Percentiles rank a stretch among this genome's conserved stretches.
These are phyloP conservation scores for Fusarium phyllophilum DNA, from an alignment of 2,329 filamentous ascomycete genomes.

Conservation along the genomic window DNA sequence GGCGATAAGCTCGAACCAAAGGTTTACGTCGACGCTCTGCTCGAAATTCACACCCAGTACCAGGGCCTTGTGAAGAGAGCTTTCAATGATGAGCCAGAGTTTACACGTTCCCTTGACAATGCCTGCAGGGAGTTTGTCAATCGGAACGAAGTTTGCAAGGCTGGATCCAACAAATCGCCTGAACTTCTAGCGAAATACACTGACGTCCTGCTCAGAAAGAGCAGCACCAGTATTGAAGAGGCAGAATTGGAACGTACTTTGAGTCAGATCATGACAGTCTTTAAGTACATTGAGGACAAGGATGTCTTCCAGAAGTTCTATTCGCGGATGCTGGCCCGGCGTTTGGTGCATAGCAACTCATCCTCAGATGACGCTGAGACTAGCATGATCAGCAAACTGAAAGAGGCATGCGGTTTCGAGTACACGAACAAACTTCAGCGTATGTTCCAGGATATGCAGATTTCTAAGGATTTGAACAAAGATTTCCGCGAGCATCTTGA, in stretches of 20 bases:
- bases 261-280: slow-evolving; percentile 97
- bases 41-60: slow-evolving; percentile 95
- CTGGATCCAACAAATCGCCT: slow-evolving; percentile 91
- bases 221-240: slow-evolving; percentile 91
- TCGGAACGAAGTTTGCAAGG: slow-evolving; percentile 94
- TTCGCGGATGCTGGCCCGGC: slow-evolving; percentile 93
- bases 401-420: slow-evolving; percentile 98
- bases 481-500: slow-evolving; percentile 84
- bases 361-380: slow-evolving; percentile 98
- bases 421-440: slow-evolving; percentile 99
- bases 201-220: slow-evolving; percentile 91
- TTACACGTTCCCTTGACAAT: slow-evolving; percentile 94
- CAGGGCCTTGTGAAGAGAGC: slow-evolving; percentile 90
- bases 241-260: slow-evolving; percentile 90
- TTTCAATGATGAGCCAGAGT: slow-evolving; percentile 95
- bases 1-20: slow-evolving; percentile 94
- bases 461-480: slow-evolving; percentile 94
- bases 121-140: slow-evolving; percentile 99
- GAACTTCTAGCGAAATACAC: slow-evolving; percentile 96
- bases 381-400: slow-evolving; percentile 99
- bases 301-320: slow-evolving; percentile 99
- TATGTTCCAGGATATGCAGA: slow-evolving; percentile 99
- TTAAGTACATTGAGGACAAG: slow-evolving; percentile 99
- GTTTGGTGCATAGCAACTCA: slow-evolving; percentile 92
- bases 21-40: slow-evolving; percentile 92